Evolutionary conservation across 768 basidiomycete species (phyloP).

Genomic region (Mycena crocata): DNA sequence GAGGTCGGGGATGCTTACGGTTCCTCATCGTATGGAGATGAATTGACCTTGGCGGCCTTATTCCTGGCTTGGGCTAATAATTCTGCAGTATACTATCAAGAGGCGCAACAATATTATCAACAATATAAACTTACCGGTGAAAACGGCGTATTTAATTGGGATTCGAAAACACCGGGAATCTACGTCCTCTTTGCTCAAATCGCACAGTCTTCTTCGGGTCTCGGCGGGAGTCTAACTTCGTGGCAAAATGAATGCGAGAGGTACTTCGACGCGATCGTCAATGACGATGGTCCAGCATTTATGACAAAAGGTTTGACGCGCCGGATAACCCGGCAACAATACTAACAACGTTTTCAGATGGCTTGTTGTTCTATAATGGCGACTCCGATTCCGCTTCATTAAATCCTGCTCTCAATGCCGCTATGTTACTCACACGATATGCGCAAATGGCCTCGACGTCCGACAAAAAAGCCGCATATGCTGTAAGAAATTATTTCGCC

Average conservation of each 20-base stretch:
- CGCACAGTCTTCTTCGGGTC: conserved; percentile 63
- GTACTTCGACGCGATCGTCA: conserved; percentile 81
- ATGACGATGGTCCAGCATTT: conserved; percentile 63
- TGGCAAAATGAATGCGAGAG: conserved; percentile 81
- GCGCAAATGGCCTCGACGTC: conserved; percentile 75
- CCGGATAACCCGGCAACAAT: not conserved
- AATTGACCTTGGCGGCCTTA: conserved; percentile 80
- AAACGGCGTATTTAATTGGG: conserved; percentile 88
- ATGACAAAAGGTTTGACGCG: conserved; percentile 67
- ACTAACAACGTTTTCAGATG: conserved; percentile 58
- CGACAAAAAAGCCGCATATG: conserved; percentile 69
- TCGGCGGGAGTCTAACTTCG: conserved; percentile 66
- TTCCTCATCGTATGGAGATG: conserved; percentile 79
- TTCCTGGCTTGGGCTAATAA: conserved; percentile 81
- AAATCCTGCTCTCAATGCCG: conserved; percentile 89
- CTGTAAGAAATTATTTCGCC: conserved; percentile 52
- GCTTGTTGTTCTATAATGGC: conserved; percentile 84
- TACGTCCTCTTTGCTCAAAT: conserved; percentile 83
- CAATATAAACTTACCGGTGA: conserved; percentile 65
- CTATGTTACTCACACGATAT: conserved; percentile 85
- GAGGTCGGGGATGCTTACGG: conserved; percentile 71
- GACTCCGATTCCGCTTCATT: conserved; percentile 85
- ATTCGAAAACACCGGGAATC: conserved; percentile 81
- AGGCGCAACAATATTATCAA: conserved; percentile 72
- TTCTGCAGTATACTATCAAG: conserved; percentile 65